A percentile compares a stretch with the other conserved stretches of the same genome.
Evolutionary conservation across 2,329 filamentous ascomycete genomes (phyloP).

Genomic region (Penicillium paneum): DNA sequence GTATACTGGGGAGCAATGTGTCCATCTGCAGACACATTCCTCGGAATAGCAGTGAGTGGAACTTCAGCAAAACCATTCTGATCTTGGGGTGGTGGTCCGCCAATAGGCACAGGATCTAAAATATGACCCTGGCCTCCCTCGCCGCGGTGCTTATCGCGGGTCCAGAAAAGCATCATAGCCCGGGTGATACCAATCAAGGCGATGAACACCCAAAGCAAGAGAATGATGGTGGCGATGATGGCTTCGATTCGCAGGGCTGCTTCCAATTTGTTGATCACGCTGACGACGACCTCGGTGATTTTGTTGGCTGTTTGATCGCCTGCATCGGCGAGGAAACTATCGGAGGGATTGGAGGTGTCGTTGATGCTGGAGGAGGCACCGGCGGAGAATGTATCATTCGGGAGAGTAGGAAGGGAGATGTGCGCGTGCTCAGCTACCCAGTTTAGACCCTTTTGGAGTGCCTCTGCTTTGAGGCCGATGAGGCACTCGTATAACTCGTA

Average conservation of each 20-base stretch:
- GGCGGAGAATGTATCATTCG: constrained; percentile 76
- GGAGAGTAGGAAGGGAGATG: constrained; percentile 73
- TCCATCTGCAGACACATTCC: constrained; percentile 9
- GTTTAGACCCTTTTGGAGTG: constrained; percentile 81
- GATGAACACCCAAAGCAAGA: constrained; percentile 75
- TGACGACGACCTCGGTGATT: constrained; percentile 70
- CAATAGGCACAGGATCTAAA: constrained; percentile 11
- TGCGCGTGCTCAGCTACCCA: constrained; percentile 89
- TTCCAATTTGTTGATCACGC: constrained; percentile 65
- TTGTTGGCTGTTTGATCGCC: constrained; percentile 72
- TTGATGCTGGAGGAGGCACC: constrained; percentile 62
- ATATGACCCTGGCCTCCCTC: constrained; percentile 53
- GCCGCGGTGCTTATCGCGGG: constrained; percentile 57
- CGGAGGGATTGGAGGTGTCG: constrained; percentile 52
- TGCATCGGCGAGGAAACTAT: constrained; percentile 74
- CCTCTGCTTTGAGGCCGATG: constrained; percentile 80
- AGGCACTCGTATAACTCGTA: constrained; percentile 79
- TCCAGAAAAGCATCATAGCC: constrained; percentile 59
- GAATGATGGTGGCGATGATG: constrained; percentile 70
- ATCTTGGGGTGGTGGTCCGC: constrained; percentile 12
- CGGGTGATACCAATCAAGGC: constrained; percentile 70
- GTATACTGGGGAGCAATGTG: constrained; percentile 29
- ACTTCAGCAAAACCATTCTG: constrained; percentile 37
- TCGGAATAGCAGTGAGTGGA: constrained; percentile 34
- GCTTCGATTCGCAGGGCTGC: constrained; percentile 70